These are phyloP conservation scores for Trichomonas vaginalis DNA, from an alignment of 208 protist genomes.

Conservation along the genomic window DNA sequence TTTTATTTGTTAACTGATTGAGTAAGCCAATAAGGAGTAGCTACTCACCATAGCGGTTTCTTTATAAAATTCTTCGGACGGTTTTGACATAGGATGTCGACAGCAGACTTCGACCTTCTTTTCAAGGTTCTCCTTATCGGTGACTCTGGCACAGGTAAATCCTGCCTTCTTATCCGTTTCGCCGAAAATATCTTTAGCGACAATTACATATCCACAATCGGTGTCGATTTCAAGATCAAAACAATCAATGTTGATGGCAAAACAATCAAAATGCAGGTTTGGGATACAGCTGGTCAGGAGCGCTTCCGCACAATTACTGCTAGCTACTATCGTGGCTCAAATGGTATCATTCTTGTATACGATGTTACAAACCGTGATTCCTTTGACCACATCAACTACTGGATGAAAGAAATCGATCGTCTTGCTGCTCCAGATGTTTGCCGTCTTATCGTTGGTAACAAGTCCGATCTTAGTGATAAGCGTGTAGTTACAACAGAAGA, in stretches of 20 bases:
- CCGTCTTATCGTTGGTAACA: constrained; percentile 47
- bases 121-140: constrained; percentile 44
- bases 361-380: constrained; percentile 40
- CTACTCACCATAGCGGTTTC: too few species aligned
- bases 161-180: constrained; percentile 39
- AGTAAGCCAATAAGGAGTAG: too few species aligned
- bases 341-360: constrained; percentile 74
- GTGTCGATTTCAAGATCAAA: constrained; percentile 51
- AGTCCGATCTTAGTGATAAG: constrained; percentile 38
- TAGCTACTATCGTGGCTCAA: constrained; percentile 41
- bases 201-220: constrained; percentile 50
- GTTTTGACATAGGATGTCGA: neutral
- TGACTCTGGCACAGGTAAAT: constrained; percentile 39
- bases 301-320: constrained; percentile 48
- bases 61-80: too few species aligned
- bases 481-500: constrained; percentile 31
- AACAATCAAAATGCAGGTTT: neutral
- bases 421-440: constrained; percentile 89
- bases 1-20: too few species aligned
- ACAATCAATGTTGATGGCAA: constrained; percentile 38
- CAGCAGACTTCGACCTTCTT: neutral
- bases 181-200: constrained; percentile 47
- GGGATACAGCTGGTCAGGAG: constrained; percentile 55
- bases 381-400: constrained; percentile 33
- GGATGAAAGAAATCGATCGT: constrained; percentile 80